A percentile compares a stretch with the other conserved stretches of the same genome.
Evolutionary conservation across 2,329 filamentous ascomycete genomes (phyloP).

Genomic region (Fusarium pininemorale): DNA sequence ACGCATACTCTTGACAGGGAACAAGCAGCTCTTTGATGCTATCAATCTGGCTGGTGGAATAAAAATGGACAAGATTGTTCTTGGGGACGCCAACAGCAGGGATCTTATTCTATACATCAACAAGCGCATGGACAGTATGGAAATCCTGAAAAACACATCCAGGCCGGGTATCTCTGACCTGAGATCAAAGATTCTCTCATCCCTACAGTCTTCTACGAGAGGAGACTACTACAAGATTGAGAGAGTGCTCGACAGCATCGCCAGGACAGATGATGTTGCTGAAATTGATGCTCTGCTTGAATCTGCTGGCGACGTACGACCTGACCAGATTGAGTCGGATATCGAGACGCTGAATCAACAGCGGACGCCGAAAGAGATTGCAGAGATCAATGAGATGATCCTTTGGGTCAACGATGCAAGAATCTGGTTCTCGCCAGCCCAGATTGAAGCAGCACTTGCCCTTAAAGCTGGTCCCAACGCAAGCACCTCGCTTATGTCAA

Average conservation of each 20-base stretch:
- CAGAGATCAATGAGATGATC: neutral
- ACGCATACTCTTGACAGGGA: neutral
- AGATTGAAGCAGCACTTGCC: neutral
- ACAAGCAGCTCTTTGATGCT: neutral
- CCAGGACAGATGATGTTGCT: neutral
- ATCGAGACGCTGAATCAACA: neutral
- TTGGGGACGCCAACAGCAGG: neutral
- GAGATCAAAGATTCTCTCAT: neutral
- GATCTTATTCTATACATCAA: neutral
- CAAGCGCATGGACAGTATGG: neutral
- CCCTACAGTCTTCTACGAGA: neutral
- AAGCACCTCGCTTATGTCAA: neutral
- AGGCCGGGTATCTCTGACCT: neutral
- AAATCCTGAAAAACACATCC: neutral
- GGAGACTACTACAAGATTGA: neutral
- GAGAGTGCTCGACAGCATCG: neutral
- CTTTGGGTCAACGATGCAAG: neutral
- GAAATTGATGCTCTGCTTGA: neutral
- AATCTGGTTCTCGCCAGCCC: neutral
- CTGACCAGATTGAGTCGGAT: neutral
- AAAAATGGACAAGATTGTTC: neutral
- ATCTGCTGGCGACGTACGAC: neutral
- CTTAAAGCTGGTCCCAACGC: neutral
- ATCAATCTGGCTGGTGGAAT: neutral
- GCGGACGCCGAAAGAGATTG: neutral